Base-by-base conservation (phyloP, 1,284 basidiomycete genomes). In the Rhodotorula sp. region DNA sequence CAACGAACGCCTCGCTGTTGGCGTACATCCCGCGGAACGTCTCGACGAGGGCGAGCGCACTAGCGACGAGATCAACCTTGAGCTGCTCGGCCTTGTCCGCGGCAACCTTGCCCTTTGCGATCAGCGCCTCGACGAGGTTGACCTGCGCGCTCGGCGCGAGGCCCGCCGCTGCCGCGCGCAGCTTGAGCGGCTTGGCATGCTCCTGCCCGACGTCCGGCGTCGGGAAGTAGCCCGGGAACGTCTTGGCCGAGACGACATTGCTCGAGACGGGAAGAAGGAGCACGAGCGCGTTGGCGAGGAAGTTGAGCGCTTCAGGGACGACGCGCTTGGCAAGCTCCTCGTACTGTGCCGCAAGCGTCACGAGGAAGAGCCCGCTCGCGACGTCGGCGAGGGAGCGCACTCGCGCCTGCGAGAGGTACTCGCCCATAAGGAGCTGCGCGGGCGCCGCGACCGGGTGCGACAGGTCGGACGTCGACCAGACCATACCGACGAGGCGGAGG, bases 381-480 rank as follows among this genome's bases (percentile, higher is more conserved):
- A 98, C 78, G 81, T 99, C 95, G 21, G 82, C 75, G 17, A 91
- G 80, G 15, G 87, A 87, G 59, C 95, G 86, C 10, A 99, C 86
- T 8, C 94, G 88, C 61, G 88, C 87, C 56, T 99, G 86, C 7
- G 89, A 90, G 25, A 99, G 88, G 80, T 98, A 99, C 65, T 94
- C 90, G 1, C 91, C 92, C 84, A 97, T 91, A 60, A 99, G 86
- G 34, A 98, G 82, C 60, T 92, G 87, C 0, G 94, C 87, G 0
- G 95, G 93, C 0, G 92, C 91, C 34, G 92, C 85, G 61, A 99
- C 94, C 0, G 90, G 87, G 81, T 99, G 95, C 68, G 89, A 90
- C 82, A 94, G 87, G 83, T 99, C 97, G 80, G 92, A 96, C 1
- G 95, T 95, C 1, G 95, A 91, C 94, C 94, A 99, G 32, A 92